phyloP scores from a whole-genome alignment of 2,329 filamentous ascomycete genomes.

The Colletotrichum noveboracense region DNA sequence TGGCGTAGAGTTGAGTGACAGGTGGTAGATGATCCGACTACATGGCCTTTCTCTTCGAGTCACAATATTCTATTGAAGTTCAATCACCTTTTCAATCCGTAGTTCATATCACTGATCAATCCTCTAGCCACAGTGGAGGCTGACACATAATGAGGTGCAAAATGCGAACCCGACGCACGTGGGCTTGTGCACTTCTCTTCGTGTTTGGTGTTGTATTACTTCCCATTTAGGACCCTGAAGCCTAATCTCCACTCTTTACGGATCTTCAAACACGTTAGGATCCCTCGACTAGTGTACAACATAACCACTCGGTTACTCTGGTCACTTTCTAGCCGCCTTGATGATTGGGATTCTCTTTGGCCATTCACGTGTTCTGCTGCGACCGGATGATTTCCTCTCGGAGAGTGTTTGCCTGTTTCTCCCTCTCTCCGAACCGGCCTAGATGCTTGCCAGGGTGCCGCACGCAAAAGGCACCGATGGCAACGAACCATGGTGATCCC shows the following conservation, averaged over 20 bases:
- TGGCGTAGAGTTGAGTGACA: neutral
- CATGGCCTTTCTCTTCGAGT: neutral
- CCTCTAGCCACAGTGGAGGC: neutral
- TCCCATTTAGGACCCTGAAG: neutral
- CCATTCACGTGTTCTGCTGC: neutral
- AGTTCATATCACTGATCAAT: neutral
- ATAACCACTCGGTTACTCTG: neutral
- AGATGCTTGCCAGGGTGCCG: constrained; percentile 52
- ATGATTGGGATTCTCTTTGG: neutral
- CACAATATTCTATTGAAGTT: neutral
- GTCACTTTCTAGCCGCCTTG: neutral
- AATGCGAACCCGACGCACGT: neutral
- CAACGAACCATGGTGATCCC: constrained; percentile 51
- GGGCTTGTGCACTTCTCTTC: neutral
- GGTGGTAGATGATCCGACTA: neutral
- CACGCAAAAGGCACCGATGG: constrained; percentile 52
- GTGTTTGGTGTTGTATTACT: neutral
- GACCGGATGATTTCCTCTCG: neutral
- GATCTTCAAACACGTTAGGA: neutral
- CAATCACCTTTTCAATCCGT: neutral
- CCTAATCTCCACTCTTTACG: neutral
- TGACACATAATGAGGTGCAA: neutral
- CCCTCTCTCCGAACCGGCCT: constrained; percentile 16
- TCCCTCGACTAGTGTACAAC: neutral
- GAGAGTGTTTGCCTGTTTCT: neutral